phyloP scores from a whole-genome alignment of 805 yeast species.

The Zygoascus biomembranicola region DNA sequence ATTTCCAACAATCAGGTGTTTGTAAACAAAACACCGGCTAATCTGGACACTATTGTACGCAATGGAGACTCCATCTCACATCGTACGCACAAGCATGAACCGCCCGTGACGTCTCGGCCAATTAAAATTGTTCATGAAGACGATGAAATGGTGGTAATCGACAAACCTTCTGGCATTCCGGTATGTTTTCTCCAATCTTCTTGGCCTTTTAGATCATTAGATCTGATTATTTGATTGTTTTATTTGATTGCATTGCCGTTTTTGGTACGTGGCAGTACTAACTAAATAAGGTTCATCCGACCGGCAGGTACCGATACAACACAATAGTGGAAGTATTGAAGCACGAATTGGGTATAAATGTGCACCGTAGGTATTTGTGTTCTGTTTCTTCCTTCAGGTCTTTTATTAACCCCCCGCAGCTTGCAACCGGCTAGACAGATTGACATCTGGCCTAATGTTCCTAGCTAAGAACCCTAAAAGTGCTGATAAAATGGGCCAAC shows the following conservation, averaged over 20 bases:
- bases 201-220: neutral
- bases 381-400: neutral
- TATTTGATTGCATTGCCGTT: neutral
- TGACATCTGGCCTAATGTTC: conserved; percentile 92
- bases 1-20: conserved; percentile 72
- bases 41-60: conserved; percentile 52
- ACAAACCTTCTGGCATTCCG: conserved; percentile 93
- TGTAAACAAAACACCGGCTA: conserved; percentile 59
- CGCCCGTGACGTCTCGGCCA: conserved; percentile 57
- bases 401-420: conserved; percentile 25
- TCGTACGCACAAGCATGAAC: conserved; percentile 84
- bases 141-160: conserved; percentile 72
- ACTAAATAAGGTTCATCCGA: conserved; percentile 52
- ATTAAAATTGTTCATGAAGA: conserved; percentile 70
- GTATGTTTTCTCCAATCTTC: conserved; percentile 36
- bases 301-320: conserved; percentile 76
- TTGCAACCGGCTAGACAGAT: conserved; percentile 80
- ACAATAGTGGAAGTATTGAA: conserved; percentile 71
- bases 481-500: conserved; percentile 68
- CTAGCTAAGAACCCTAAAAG: conserved; percentile 74
- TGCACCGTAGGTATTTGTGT: conserved; percentile 39
- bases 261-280: conserved; percentile 1
- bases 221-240: neutral
- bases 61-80: conserved; percentile 86
- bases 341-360: conserved; percentile 54